Evolutionary conservation across 78 protist genomes (phyloP), one percentile per base, ranked within the genome.

Genomic region (Dictyostelium purpureum): DNA sequence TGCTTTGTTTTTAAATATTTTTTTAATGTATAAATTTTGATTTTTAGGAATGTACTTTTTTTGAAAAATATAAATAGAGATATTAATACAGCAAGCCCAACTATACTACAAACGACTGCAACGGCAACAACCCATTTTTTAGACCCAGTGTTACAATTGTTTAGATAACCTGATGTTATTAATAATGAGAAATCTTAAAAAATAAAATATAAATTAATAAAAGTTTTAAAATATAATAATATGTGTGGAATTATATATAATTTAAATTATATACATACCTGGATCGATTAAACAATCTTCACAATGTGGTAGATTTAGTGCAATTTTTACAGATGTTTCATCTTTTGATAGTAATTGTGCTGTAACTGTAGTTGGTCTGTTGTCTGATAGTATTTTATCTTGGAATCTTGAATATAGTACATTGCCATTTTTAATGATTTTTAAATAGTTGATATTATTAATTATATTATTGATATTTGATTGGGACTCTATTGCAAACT

Each of bases 331-430:
- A 12, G 45, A 21, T 2, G 21, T 14, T 9, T 43, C 49, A 38
- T 43, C 45, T n/a, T n/a, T n/a, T 5, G 37, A 47, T 43, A 63
- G 2, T 3, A n/a, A 14, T 56, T 21, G 63, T 42, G 16, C 24
- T n/a, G n/a, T n/a, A n/a, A n/a, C n/a, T n/a, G n/a, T n/a, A 5
- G 76, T 65, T 43, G 61, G 40, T 40, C 90, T 28, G 14, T 71
- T 71, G 54, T 81, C 79, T n/a, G 90, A 81, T 14, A 81, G 14
- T 31, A 69, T 77, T 7, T 28, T 37, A 40, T 66, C 71, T 37
- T 47, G n/a, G 54, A 81, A 81, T 28, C 79, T 73, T 40, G 79
- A 78, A 69, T 69, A 69, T 1, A 81, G 0, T 6, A 40, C 28
- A n/a, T 33, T 61, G 35, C 89, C 89, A 35, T 81, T 56, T 21